These are phyloP conservation scores for Blastobotrys capitulatus DNA, from an alignment of 1,139 yeast species.

Conservation along the genomic window DNA sequence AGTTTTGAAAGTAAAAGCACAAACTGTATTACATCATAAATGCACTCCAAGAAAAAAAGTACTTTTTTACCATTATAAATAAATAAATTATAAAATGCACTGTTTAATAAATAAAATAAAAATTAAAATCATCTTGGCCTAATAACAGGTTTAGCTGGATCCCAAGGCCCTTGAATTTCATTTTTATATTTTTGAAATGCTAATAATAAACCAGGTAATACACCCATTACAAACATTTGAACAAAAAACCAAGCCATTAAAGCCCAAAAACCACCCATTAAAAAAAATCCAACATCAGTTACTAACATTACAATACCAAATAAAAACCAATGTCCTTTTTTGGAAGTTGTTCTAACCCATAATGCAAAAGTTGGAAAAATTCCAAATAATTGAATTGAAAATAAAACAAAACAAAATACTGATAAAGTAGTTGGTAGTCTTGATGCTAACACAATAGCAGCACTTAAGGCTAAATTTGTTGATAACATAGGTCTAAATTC, in stretches of 20 bases:
- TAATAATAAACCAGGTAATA: conserved; percentile 66
- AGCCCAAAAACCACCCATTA: conserved; percentile 40
- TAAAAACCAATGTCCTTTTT: conserved; percentile 22
- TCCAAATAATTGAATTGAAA: conserved; percentile 67
- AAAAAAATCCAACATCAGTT: conserved; percentile 31
- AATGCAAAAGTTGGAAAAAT: conserved; percentile 66
- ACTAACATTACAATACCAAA: conserved; percentile 22
- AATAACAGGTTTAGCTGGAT: conserved; percentile 65
- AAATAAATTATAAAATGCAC: too few relatives aligned
- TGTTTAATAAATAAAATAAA: neutral
- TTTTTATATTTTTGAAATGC: conserved; percentile 75
- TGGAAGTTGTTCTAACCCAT: conserved; percentile 40
- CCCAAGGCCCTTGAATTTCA: conserved; percentile 94
- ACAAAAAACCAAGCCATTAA: conserved; percentile 46
- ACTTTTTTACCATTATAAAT: too few relatives aligned
- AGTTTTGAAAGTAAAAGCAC: too few relatives aligned
- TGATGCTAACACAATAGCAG: conserved; percentile 86
- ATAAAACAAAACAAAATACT: conserved; percentile 76
- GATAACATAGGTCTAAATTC: conserved; percentile 56
- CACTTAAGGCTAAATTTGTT: conserved; percentile 77
- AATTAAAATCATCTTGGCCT: neutral
- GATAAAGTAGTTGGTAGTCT: conserved; percentile 65
- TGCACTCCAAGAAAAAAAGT: too few relatives aligned
- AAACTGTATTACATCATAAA: too few relatives aligned
- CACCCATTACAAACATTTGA: conserved; percentile 46